Conservation (phyloP, 257 asterid genomes). For the Handroanthus guayacan region DNA sequence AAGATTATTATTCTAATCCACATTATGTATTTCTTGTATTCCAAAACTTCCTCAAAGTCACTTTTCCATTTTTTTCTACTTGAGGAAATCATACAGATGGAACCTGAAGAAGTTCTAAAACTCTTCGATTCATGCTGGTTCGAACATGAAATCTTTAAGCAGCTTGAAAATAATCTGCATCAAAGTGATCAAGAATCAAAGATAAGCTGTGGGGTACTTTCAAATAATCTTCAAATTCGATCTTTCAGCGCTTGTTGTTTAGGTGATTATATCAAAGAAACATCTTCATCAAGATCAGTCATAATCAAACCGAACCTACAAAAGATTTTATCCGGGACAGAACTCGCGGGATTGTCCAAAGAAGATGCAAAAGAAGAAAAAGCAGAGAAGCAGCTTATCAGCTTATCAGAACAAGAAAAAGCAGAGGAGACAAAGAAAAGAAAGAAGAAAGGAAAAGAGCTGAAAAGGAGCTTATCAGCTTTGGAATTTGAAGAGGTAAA, state of each 20-base stretch:
- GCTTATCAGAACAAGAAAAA: too few species aligned
- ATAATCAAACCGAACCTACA: slow-evolving; percentile 37
- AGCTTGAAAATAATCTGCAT: slow-evolving; percentile 12
- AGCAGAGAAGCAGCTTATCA: too few species aligned
- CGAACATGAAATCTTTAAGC: slow-evolving; percentile 36
- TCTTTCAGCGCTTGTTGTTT: slow-evolving; percentile 46
- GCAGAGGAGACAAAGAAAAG: not conserved
- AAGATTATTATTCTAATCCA: too few species aligned
- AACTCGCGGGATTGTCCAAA: not conserved
- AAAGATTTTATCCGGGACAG: slow-evolving; percentile 36
- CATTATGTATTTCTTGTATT: too few species aligned
- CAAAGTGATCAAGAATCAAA: slow-evolving; percentile 19
- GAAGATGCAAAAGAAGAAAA: not conserved
- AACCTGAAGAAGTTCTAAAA: slow-evolving; percentile 47
- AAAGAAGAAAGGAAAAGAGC: slow-evolving; percentile 3
- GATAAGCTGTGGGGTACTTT: not conserved
- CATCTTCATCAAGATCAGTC: not conserved
- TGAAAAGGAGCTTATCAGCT: slow-evolving; percentile 63
- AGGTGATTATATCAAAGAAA: not conserved
- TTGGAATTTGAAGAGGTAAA: slow-evolving; percentile 63
- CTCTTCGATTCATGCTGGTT: slow-evolving; percentile 62
- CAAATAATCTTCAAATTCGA: slow-evolving; percentile 28
- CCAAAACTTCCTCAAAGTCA: too few species aligned
- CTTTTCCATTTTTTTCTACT: not conserved
- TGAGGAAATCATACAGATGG: slow-evolving; percentile 37